These are phyloP conservation scores for Fraxinus sp. DNA, from an alignment of 305 asterid genomes.

Conservation along the genomic window DNA sequence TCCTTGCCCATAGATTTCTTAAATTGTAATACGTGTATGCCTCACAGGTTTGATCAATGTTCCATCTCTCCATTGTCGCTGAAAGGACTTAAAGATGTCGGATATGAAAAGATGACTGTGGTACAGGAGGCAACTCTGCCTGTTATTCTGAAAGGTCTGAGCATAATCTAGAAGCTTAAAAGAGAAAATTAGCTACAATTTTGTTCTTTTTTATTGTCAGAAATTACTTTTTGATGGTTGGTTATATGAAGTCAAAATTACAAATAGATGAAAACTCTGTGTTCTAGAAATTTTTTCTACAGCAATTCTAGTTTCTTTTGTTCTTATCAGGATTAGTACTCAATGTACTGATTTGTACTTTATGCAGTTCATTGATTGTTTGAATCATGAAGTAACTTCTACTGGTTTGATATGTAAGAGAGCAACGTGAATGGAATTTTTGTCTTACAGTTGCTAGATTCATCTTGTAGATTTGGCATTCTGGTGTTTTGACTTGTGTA, in stretches of 20 bases:
- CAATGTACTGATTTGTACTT: background rate
- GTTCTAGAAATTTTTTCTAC: background rate
- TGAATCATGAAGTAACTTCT: background rate
- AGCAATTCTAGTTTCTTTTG: background rate
- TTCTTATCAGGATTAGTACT: constrained; percentile 4
- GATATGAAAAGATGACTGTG: constrained; percentile 87
- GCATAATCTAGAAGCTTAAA: constrained; percentile 8
- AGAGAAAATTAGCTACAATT: background rate
- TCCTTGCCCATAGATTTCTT: background rate
- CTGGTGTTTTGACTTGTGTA: background rate
- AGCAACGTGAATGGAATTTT: background rate
- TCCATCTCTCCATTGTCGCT: constrained; percentile 68
- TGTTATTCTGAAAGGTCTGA: constrained; percentile 70
- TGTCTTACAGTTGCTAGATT: background rate
- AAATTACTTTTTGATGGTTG: constrained; percentile 20
- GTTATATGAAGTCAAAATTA: background rate
- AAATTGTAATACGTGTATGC: constrained; percentile 17
- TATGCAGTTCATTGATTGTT: background rate
- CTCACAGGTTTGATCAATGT: constrained; percentile 79
- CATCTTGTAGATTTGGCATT: background rate
- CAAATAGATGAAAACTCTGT: background rate
- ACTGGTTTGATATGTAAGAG: background rate
- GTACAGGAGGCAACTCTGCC: constrained; percentile 98
- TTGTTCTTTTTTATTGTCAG: background rate
- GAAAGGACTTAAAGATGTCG: constrained; percentile 87